Evolutionary conservation across 345 rosid species (phyloP), one percentile per base, ranked within the genome.

Genomic region (Citropsis articulata): DNA sequence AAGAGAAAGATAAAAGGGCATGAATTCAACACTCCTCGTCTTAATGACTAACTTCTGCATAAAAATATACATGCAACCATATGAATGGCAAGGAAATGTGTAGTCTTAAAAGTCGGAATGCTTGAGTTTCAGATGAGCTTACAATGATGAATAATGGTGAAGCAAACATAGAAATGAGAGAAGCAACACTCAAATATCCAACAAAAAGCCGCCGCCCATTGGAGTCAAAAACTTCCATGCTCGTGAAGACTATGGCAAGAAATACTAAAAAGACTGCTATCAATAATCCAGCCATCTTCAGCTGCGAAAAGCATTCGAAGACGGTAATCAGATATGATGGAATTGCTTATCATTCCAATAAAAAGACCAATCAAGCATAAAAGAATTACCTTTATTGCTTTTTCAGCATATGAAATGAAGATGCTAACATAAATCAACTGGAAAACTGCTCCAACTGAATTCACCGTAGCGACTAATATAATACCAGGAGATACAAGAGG

Each of bases 151-250:
- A 82, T 40, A 89, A 84, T 22, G 90, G 92, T 0, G 89, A 87
- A 24, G 88, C 90, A 69, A 87, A 85, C 92, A 89, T 89, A 22
- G 86, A 84, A 57, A 89, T 81, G n/a, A 88, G 83, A 71, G 91
- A 88, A 56, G 83, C 82, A 55, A 89, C 83, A 50, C 88, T 86
- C 69, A 89, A 64, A 71, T 86, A 89, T 77, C 92, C 91, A 2
- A 89, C 42, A 82, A 67, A 89, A 78, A 70, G 56, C 59, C 83
- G 86, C 42, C 91, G 72, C 16, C 36, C 16, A 10, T 75, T 40
- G 19, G 79, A 35, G 22, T 81, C 77, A 3, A 84, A 78, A 68
- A 78, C 64, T 53, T 55, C 25, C 78, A 84, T 21, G 89, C 89
- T 88, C 59, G 69, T 64, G 19, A 79, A 84, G 3, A 80, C 88